These are phyloP conservation scores for Nicotiana tabacum DNA, from an alignment of 257 asterid species.

Conservation along the genomic window DNA sequence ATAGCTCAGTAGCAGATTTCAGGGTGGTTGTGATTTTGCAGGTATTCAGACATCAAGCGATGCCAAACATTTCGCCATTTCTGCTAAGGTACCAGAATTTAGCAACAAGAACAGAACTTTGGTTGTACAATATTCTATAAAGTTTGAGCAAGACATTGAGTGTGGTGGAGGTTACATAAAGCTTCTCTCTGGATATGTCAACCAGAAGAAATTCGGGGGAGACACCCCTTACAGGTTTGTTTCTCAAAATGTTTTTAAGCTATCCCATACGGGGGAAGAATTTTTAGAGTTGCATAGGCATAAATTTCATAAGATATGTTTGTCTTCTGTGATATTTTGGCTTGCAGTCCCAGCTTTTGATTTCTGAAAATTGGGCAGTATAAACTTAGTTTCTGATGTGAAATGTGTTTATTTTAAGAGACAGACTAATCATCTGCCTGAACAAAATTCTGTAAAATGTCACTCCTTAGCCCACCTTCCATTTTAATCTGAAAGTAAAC, in stretches of 20 bases:
- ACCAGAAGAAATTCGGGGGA: slow-evolving; percentile 96
- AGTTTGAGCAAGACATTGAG: slow-evolving; percentile 91
- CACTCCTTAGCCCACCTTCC: neutral
- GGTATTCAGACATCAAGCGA: slow-evolving; percentile 88
- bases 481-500: neutral
- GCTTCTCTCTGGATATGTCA: slow-evolving; percentile 87
- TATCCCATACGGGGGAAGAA: neutral
- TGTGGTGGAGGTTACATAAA: slow-evolving; percentile 97
- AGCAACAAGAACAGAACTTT: slow-evolving; percentile 86
- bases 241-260: neutral
- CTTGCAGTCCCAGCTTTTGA: neutral
- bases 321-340: neutral
- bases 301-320: neutral
- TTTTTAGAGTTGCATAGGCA: neutral
- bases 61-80: slow-evolving; percentile 82
- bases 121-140: slow-evolving; percentile 85
- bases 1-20: neutral
- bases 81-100: slow-evolving; percentile 92
- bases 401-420: neutral
- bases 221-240: slow-evolving; percentile 95
- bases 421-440: neutral
- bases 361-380: neutral
- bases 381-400: neutral
- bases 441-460: neutral
- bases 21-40: slow-evolving; percentile 21